A percentile compares a stretch with the other conserved stretches of the same genome.
Conservation (phyloP, 495 filamentous ascomycete genomes). For the Rusavskia elegans region DNA sequence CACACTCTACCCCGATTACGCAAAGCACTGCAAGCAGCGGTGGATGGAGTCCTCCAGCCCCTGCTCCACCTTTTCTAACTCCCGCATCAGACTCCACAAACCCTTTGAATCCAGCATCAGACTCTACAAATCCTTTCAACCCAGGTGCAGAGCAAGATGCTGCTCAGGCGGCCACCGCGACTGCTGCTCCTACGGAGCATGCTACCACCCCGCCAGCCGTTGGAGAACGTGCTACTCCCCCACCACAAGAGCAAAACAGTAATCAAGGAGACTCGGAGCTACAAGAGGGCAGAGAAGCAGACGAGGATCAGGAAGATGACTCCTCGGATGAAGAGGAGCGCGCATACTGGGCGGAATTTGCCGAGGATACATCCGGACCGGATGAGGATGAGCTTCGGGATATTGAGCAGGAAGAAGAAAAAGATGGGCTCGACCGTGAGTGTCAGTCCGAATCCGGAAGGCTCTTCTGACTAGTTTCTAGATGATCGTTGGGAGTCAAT, state of each 20-base stretch:
- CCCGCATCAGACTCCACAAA: too few relatives aligned
- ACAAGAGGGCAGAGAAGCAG: conserved; percentile 4
- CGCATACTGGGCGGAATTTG: conserved; percentile 31
- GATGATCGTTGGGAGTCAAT: conserved; percentile 44
- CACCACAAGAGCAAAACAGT: neutral
- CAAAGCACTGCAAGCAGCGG: too few relatives aligned
- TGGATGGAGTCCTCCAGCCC: too few relatives aligned
- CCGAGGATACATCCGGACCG: conserved; percentile 41
- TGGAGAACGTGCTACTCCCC: neutral
- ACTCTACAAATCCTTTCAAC: too few relatives aligned
- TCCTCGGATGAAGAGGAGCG: conserved; percentile 22
- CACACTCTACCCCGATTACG: too few relatives aligned
- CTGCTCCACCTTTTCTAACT: too few relatives aligned
- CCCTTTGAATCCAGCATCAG: too few relatives aligned
- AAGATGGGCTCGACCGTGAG: conserved; percentile 39
- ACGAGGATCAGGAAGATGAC: conserved; percentile 8
- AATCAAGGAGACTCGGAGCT: neutral
- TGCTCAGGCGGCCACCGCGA: neutral
- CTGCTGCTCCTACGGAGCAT: neutral
- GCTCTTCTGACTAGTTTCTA: conserved; percentile 11
- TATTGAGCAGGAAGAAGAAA: conserved; percentile 34
- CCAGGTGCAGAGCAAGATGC: neutral
- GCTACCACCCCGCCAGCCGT: neutral
- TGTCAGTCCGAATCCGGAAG: neutral
- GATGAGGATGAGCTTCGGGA: conserved; percentile 44